These are phyloP conservation scores for Hymenoscyphus infarciens DNA, from an alignment of 2,329 filamentous ascomycete genomes.

Conservation along the genomic window DNA sequence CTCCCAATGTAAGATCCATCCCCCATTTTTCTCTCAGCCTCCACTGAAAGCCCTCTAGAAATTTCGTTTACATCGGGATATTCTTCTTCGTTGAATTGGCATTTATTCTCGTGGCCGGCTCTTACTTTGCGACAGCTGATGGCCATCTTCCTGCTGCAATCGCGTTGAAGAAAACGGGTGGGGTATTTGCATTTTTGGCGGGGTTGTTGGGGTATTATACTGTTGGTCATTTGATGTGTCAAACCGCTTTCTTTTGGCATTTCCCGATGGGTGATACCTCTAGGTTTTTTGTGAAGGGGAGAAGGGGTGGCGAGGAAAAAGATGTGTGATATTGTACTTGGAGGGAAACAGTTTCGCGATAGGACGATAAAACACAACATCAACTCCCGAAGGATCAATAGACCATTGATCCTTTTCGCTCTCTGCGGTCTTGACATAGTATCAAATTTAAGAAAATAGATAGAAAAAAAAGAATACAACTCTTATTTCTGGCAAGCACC, in stretches of 20 bases:
- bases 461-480: no score
- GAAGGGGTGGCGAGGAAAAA: conserved; percentile 18
- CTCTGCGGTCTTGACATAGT: no score
- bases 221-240: conserved; percentile 41
- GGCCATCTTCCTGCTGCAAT: conserved; percentile 35
- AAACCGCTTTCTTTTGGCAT: conserved; percentile 37
- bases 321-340: neutral
- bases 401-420: no score
- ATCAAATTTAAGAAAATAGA: no score
- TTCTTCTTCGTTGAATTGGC: conserved; percentile 46
- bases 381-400: no score
- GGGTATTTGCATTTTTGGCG: conserved; percentile 44
- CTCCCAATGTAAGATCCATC: conserved; percentile 32
- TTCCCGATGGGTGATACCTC: conserved; percentile 43
- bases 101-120: conserved; percentile 42
- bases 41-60: conserved; percentile 26
- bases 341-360: no score
- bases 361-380: no score
- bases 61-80: conserved; percentile 46
- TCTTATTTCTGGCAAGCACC: no score
- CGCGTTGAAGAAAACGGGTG: conserved; percentile 43
- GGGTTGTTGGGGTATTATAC: conserved; percentile 47
- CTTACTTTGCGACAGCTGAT: conserved; percentile 45
- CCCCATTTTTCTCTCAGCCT: conserved; percentile 1
- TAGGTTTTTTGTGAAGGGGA: conserved; percentile 37